Conservation (phyloP, 208 protist genomes). For the Wallacemonas rigidus region DNA sequence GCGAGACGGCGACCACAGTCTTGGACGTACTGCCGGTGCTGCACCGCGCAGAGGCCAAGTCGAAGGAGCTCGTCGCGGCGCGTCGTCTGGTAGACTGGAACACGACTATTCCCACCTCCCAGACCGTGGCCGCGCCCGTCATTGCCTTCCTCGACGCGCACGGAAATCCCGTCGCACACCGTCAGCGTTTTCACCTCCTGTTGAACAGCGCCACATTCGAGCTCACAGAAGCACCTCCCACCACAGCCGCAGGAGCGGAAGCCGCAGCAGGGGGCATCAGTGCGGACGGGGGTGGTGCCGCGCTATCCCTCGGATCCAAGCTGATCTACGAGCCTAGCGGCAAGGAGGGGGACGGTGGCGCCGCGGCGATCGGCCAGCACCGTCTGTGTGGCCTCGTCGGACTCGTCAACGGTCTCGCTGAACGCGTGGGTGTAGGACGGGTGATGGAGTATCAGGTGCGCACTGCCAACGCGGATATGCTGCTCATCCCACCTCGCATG, state of each 20-base stretch:
- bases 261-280: background rate
- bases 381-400: conserved; percentile 50
- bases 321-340: conserved; percentile 14
- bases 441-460: conserved; percentile 68
- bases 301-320: background rate
- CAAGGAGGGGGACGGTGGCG: conserved; percentile 6
- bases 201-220: conserved; percentile 15
- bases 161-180: conserved; percentile 28
- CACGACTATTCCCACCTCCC: conserved; percentile 49
- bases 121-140: conserved; percentile 45
- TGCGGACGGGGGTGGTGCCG: background rate
- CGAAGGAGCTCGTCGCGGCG: conserved; percentile 39
- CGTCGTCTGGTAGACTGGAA: conserved; percentile 61
- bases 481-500: conserved; percentile 39
- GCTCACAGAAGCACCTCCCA: conserved; percentile 7
- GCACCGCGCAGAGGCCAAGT: conserved; percentile 28
- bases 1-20: conserved; percentile 11
- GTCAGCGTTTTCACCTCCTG: background rate
- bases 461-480: conserved; percentile 35
- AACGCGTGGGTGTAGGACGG: conserved; percentile 63
- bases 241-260: background rate
- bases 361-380: conserved; percentile 17
- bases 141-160: conserved; percentile 54
- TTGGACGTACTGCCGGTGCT: conserved; percentile 53
- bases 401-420: conserved; percentile 48